These are phyloP conservation scores for Phytophthora agathidicida DNA, from an alignment of 352 stramenopile genomes.

Conservation along the genomic window DNA sequence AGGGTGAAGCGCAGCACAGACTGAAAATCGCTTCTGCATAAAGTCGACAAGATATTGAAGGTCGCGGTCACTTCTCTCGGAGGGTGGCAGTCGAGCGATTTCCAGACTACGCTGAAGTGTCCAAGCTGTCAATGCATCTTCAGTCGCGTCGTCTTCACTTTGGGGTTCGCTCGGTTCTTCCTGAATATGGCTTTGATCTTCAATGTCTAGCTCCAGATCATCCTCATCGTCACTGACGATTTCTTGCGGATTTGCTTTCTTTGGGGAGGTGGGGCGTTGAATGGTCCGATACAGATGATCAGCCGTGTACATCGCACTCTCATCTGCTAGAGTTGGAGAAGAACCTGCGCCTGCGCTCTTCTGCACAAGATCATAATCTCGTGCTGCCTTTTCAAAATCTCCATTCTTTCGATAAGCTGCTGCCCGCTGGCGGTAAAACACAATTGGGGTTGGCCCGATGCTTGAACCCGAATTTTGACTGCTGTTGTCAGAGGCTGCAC, in stretches of 20 bases:
- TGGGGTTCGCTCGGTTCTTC: conserved; percentile 9
- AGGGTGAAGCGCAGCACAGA: conserved; percentile 44
- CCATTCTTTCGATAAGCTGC: conserved; percentile 61
- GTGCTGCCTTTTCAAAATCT: conserved; percentile 67
- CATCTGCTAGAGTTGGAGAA: conserved; percentile 1
- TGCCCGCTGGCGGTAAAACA: conserved; percentile 59
- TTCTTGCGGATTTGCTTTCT: neutral
- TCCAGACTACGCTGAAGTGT: conserved; percentile 29
- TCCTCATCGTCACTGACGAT: neutral
- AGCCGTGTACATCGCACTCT: conserved; percentile 17
- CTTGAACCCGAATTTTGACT: conserved; percentile 1
- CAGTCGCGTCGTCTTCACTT: conserved; percentile 3
- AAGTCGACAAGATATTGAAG: conserved; percentile 50
- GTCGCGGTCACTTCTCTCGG: conserved; percentile 40
- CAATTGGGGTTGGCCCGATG: conserved; percentile 21
- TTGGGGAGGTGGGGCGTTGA: neutral
- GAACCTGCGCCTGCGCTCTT: neutral
- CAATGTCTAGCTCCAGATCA: conserved; percentile 1
- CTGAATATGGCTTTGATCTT: neutral
- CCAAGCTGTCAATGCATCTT: conserved; percentile 31
- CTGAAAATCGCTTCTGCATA: conserved; percentile 46
- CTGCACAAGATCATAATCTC: conserved; percentile 48
- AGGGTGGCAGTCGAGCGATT: conserved; percentile 22
- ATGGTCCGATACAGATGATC: conserved; percentile 23
- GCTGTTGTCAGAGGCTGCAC: neutral